Evolutionary conservation across 768 basidiomycete genomes (phyloP).

Genomic region (Auriculariales sp.): DNA sequence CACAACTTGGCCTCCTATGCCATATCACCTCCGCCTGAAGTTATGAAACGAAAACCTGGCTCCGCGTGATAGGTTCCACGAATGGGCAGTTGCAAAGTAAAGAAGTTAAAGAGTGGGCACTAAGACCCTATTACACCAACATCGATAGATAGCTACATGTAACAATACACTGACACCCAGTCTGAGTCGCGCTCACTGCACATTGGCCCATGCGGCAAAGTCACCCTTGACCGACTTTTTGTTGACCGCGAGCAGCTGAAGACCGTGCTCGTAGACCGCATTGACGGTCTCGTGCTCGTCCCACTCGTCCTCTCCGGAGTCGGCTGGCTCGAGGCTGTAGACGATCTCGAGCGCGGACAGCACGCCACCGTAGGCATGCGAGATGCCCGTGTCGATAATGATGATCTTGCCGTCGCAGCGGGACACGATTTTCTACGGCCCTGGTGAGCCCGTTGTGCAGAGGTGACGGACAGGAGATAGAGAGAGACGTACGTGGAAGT

Average conservation of each 20-base stretch:
- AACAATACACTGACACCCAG: too few species aligned
- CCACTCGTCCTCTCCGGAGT: slow-evolving; percentile 21
- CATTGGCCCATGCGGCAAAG: neutral
- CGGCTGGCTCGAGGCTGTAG: slow-evolving; percentile 61
- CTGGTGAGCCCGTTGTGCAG: neutral
- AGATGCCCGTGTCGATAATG: slow-evolving; percentile 96
- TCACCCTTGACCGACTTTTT: slow-evolving; percentile 15
- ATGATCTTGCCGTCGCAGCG: slow-evolving; percentile 87
- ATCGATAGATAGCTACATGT: too few species aligned
- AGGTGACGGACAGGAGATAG: neutral
- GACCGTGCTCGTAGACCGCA: slow-evolving; percentile 19
- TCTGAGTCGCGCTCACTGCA: too few species aligned
- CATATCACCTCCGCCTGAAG: too few species aligned
- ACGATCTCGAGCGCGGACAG: slow-evolving; percentile 79
- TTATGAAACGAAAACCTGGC: too few species aligned
- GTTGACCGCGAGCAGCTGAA: slow-evolving; percentile 15
- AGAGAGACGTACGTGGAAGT: slow-evolving; percentile 44
- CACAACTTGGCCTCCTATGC: too few species aligned
- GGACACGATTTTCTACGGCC: slow-evolving; percentile 52
- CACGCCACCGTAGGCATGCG: slow-evolving; percentile 88
- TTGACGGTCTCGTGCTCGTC: slow-evolving; percentile 25
- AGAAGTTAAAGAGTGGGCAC: too few species aligned
- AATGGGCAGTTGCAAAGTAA: too few species aligned
- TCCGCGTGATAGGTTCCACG: too few species aligned
- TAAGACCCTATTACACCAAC: too few species aligned